These are phyloP conservation scores for Agaricus subrufescens DNA, from an alignment of 768 basidiomycete genomes.

Conservation along the genomic window DNA sequence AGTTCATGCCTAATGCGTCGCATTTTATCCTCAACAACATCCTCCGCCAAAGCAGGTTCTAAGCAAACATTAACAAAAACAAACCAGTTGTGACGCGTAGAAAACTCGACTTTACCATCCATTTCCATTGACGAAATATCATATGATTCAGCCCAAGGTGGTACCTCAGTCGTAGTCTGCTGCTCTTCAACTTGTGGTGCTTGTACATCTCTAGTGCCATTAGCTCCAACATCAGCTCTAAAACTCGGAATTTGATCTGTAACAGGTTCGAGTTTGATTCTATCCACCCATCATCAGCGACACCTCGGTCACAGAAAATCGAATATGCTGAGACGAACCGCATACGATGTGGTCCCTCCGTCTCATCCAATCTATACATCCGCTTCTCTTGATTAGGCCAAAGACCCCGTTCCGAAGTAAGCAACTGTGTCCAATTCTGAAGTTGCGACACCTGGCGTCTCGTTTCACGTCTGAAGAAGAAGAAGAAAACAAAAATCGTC, in stretches of 20 bases:
- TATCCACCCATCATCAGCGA: constrained; percentile 19
- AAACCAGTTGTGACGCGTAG: background rate
- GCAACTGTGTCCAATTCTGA: constrained; percentile 54
- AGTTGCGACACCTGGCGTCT: constrained; percentile 62
- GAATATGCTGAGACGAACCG: constrained; percentile 40
- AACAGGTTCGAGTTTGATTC: constrained; percentile 74
- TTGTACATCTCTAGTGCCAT: constrained; percentile 42
- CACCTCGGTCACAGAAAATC: background rate
- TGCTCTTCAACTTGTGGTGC: constrained; percentile 31
- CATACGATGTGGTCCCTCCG: constrained; percentile 85
- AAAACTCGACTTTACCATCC: constrained; percentile 40
- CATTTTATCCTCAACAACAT: constrained; percentile 85
- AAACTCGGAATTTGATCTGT: constrained; percentile 42
- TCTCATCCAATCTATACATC: constrained; percentile 83
- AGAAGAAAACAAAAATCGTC: background rate
- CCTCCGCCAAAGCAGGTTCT: constrained; percentile 66
- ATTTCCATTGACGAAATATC: constrained; percentile 60
- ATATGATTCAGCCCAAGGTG: constrained; percentile 71
- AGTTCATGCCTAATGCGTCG: constrained; percentile 82
- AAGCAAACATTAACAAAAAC: background rate
- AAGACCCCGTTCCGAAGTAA: constrained; percentile 75
- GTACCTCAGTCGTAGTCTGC: constrained; percentile 57
- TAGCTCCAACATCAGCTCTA: constrained; percentile 41
- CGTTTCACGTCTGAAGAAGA: constrained; percentile 61
- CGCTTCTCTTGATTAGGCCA: constrained; percentile 59